These are phyloP conservation scores for Astragalus glycyphyllos DNA, from an alignment of 306 rosid genomes.

Conservation along the genomic window DNA sequence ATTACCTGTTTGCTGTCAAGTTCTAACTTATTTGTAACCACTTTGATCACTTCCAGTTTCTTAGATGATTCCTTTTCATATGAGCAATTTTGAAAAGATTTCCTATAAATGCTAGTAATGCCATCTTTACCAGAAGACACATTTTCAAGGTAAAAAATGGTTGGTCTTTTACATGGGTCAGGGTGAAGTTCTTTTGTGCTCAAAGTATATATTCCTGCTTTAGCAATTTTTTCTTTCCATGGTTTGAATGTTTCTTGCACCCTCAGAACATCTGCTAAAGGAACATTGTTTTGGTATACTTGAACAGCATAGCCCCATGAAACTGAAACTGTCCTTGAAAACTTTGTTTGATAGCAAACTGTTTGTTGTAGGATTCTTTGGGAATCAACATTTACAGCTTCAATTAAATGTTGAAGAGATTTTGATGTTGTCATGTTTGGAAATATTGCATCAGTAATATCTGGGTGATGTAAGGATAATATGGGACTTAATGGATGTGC, in stretches of 20 bases:
- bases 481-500: constrained; percentile 81
- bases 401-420: constrained; percentile 64
- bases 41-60: constrained; percentile 64
- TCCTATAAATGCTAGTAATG: constrained; percentile 57
- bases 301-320: constrained; percentile 96
- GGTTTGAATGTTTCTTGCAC: constrained; percentile 63
- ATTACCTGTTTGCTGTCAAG: constrained; percentile 65
- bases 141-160: constrained; percentile 61
- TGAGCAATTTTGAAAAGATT: constrained; percentile 58
- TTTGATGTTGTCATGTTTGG: constrained; percentile 64
- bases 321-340: constrained; percentile 69
- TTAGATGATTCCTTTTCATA: constrained; percentile 46
- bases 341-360: constrained; percentile 75
- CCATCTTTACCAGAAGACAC: constrained; percentile 47
- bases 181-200: constrained; percentile 47
- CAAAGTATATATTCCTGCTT: constrained; percentile 52
- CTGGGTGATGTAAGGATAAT: constrained; percentile 73
- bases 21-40: constrained; percentile 63
- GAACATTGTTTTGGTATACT: constrained; percentile 53
- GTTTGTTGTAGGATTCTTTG: constrained; percentile 74
- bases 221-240: constrained; percentile 48
- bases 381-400: constrained; percentile 64
- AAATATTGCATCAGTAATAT: constrained; percentile 61
- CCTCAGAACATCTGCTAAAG: constrained; percentile 56
- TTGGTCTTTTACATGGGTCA: constrained; percentile 66